Base-by-base conservation (phyloP, 2,329 filamentous ascomycete genomes). In the Xylaria sp. region DNA sequence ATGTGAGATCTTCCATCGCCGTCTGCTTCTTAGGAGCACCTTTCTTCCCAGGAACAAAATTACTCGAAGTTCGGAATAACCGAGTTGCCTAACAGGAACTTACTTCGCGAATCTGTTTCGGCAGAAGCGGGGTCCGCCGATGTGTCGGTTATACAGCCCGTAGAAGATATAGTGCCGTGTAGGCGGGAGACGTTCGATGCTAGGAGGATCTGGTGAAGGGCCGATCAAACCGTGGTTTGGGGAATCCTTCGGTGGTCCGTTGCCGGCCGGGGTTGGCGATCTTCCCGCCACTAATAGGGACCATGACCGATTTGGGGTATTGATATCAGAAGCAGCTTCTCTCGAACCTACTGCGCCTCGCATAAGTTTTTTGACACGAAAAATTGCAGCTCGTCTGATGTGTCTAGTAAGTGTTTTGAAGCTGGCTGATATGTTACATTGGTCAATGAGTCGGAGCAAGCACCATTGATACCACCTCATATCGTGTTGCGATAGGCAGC, bases 161-260 rank as follows among this genome's bases (percentile, higher is more conserved):
- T 18, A 28, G 25, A 28, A 10, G 51, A 54, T 54, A 54, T n/a
- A 2, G 13, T 4, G 41, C 28, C 51, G 25, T 15, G 10, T 33
- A 20, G 18, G 43, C 12, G 28, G 18, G 15, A 33, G 51, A 54
- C 23, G 15, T 33, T 54, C 8, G 28, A 18, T 6, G 6, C 51
- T 13, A n/a, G 28, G 51, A 54, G 51, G 51, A 54, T 31, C 8
- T 33, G 13, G 51, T 54, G 51, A 54, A 54, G 15, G 51, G 51
- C n/a, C 28, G 51, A 54, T 54, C 51, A 54, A 23, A 54, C 51
- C 6, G 15, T 18, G 7, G 25, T n/a, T 54, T 33, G 1, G 7
- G 13, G 51, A 9, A 54, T 54, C 51, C 28, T n/a, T 54, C 51
- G 51, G 13, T 33, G 13, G 51, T 54, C 8, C 15, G 18, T 33